Conservation (phyloP, 2,329 filamentous ascomycete species). For the Ceratocystis variospora region DNA sequence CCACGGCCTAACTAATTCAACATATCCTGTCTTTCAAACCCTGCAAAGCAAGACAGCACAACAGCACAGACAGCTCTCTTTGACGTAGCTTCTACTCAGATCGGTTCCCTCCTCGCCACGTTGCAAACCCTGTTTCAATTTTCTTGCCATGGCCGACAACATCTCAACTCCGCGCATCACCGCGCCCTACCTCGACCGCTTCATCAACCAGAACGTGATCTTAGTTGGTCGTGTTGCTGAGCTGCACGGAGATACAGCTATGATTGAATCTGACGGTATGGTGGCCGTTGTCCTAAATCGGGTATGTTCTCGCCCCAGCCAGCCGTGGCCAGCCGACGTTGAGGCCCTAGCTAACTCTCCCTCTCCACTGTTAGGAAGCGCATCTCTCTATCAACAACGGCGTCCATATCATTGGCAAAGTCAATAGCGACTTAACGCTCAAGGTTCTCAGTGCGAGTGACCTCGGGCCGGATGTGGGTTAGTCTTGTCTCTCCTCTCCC, state of each 20-base stretch:
- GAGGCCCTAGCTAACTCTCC: neutral
- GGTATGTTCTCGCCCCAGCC: slow-evolving; percentile 32
- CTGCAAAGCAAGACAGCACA: neutral
- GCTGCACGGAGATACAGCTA: slow-evolving; percentile 65
- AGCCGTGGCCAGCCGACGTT: neutral
- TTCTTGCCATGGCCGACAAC: slow-evolving; percentile 40
- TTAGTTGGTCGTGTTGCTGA: slow-evolving; percentile 75
- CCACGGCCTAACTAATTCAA: neutral
- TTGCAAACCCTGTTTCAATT: neutral
- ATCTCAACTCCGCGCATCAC: slow-evolving; percentile 68
- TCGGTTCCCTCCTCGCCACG: neutral
- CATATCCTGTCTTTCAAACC: no score
- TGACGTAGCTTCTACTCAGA: neutral
- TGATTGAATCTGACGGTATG: slow-evolving; percentile 65
- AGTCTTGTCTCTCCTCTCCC: slow-evolving; percentile 25
- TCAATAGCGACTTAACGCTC: slow-evolving; percentile 57
- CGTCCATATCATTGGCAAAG: slow-evolving; percentile 67
- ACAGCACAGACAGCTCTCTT: neutral
- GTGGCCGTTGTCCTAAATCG: slow-evolving; percentile 62
- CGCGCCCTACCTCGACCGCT: slow-evolving; percentile 62
- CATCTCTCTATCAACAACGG: slow-evolving; percentile 57
- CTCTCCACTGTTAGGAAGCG: slow-evolving; percentile 42
- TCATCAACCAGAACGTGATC: slow-evolving; percentile 62
- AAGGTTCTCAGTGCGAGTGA: slow-evolving; percentile 57
- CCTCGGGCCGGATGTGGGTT: slow-evolving; percentile 56